Evolutionary conservation across 805 yeast species (phyloP), one percentile per base, ranked within the genome.

Genomic region (Metahyphopichia silvanorum): DNA sequence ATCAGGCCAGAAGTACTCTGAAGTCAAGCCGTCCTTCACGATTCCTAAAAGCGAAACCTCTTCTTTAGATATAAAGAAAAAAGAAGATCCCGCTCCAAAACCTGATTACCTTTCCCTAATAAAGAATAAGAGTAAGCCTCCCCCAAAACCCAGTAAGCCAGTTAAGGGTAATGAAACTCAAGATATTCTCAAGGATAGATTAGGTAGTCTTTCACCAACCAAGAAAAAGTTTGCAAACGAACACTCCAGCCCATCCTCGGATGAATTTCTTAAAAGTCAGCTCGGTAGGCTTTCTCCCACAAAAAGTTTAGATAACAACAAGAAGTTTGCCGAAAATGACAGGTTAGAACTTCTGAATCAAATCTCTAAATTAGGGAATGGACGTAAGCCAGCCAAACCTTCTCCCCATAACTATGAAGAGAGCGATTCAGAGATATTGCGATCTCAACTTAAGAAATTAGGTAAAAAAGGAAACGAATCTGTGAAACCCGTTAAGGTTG

Each of bases 271-370:
- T 11, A 27, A 11, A 11, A 11, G 15, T 6, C 30, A 27, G 14
- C 18, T 27, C 6, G 30, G 30, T 16, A 27, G 30, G 5, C 30
- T 27, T 8, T 27, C 30, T 7, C 30, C 30, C 21, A 27, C 30
- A 10, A 27, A 27, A 16, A 25, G 18, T 23, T 23, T 23, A n/a
- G 14, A 23, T 19, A n/a, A 13, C 7, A 23, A 23, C 8, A 9
- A 23, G 3, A 15, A 23, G 11, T 23, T 23, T 23, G 25, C 25
- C 7, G 34, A 33, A 10, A 34, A 35, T 19, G 64, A 60, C 24
- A 33, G 52, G n/a, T n/a, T n/a, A 4, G 51, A 51, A 28, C 32
- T 40, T 5, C 42, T 60, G 31, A 36, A 46, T 27, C 24, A 58
- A 31, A 43, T 57, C 43, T 43, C 40, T 22, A 51, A 42, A 35